Evolutionary conservation across 768 basidiomycete genomes (phyloP).

Genomic region (Kwoniella newhampshirensis): DNA sequence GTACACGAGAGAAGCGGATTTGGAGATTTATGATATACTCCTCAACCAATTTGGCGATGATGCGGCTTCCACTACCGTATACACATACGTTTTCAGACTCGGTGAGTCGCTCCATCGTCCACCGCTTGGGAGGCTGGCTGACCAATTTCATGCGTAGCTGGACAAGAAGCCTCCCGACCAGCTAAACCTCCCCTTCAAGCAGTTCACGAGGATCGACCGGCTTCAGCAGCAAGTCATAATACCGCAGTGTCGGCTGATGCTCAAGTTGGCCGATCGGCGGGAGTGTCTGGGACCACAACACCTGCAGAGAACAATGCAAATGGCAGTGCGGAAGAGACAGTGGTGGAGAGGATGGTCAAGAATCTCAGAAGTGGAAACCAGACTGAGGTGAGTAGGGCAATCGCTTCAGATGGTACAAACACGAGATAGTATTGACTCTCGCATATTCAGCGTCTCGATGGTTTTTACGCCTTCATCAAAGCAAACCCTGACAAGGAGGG

Average conservation of each 20-base stretch:
- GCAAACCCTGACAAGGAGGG: conserved; percentile 63
- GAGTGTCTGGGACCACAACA: conserved; percentile 4
- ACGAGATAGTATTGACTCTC: background rate
- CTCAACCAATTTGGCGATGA: conserved; percentile 82
- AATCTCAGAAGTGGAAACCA: conserved; percentile 80
- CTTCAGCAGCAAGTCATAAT: background rate
- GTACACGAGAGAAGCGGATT: conserved; percentile 34
- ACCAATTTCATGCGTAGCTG: conserved; percentile 5
- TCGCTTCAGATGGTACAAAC: background rate
- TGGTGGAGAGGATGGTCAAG: conserved; percentile 74
- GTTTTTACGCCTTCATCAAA: conserved; percentile 89
- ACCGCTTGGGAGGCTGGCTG: background rate
- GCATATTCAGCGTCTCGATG: conserved; percentile 85
- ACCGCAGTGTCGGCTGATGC: too few species aligned
- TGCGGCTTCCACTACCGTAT: conserved; percentile 39
- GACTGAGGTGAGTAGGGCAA: conserved; percentile 25
- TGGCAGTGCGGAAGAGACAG: conserved; percentile 60
- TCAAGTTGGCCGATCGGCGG: background rate
- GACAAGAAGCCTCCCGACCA: conserved; percentile 14
- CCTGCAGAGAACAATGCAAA: conserved; percentile 53
- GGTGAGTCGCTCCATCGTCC: conserved; percentile 18
- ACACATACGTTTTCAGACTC: conserved; percentile 41
- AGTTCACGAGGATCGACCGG: conserved; percentile 8
- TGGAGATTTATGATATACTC: conserved; percentile 81
- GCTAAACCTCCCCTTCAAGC: conserved; percentile 12